Conservation (phyloP, 1,139 yeast genomes). For the Pichia norvegensis region DNA sequence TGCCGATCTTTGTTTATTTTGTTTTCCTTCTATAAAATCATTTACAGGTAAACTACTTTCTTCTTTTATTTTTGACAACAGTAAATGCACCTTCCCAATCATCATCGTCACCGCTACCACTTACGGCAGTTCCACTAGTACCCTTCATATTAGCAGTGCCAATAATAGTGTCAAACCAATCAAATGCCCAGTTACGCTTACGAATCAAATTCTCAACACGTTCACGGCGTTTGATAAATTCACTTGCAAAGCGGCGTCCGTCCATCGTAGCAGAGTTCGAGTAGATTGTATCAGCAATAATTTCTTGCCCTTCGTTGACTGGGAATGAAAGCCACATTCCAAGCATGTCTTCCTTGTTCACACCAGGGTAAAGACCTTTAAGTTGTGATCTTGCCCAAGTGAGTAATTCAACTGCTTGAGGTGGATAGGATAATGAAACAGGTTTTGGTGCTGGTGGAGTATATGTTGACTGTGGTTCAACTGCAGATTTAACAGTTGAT, state of each 20-base stretch:
- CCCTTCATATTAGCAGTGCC: constrained; percentile 6
- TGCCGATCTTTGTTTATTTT: neutral
- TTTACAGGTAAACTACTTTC: constrained; percentile 17
- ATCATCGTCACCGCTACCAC: constrained; percentile 30
- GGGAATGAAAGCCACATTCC: constrained; percentile 80
- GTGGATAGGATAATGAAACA: constrained; percentile 10
- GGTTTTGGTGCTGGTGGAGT: constrained; percentile 3
- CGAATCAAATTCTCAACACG: constrained; percentile 55
- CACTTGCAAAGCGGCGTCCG: constrained; percentile 89
- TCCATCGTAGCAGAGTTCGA: constrained; percentile 89
- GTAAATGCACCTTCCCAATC: constrained; percentile 65
- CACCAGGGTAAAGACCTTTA: constrained; percentile 65
- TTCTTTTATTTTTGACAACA: constrained; percentile 61
- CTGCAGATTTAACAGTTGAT: constrained; percentile 11
- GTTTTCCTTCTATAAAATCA: neutral
- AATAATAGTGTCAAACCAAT: constrained; percentile 54
- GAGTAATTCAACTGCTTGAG: constrained; percentile 56
- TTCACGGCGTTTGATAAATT: constrained; percentile 71
- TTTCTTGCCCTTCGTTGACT: constrained; percentile 66
- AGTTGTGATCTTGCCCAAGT: constrained; percentile 79
- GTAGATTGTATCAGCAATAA: constrained; percentile 88
- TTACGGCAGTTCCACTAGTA: no score
- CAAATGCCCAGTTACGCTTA: constrained; percentile 37
- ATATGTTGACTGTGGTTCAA: constrained; percentile 24
- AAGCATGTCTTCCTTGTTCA: constrained; percentile 66